A percentile compares a stretch with the other conserved stretches of the same genome.
These are phyloP conservation scores for Fusarium dimerum DNA, from an alignment of 2,329 filamentous ascomycete genomes.

Conservation along the genomic window DNA sequence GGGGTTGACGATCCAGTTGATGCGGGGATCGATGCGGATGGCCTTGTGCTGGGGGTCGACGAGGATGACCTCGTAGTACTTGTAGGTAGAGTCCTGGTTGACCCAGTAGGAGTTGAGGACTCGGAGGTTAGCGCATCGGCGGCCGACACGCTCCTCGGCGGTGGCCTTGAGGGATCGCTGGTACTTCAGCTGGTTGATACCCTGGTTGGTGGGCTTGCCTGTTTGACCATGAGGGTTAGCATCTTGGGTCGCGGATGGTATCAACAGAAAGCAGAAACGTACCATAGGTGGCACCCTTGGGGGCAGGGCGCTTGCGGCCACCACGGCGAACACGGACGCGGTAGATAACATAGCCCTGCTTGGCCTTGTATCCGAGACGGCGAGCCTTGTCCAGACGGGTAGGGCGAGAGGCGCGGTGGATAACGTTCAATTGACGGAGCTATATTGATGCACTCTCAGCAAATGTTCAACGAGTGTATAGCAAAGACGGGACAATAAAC, in stretches of 20 bases:
- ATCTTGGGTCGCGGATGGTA: not conserved
- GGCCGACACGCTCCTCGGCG: constrained; percentile 99
- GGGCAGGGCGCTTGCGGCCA: constrained; percentile 94
- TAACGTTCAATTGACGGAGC: constrained; percentile 99
- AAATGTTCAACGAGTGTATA: constrained; percentile 99
- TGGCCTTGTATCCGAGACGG: constrained; percentile 99
- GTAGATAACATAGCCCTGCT: constrained; percentile 99
- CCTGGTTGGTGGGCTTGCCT: constrained; percentile 99
- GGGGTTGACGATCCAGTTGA: constrained; percentile 99
- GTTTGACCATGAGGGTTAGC: constrained; percentile 30
- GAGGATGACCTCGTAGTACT: constrained; percentile 99
- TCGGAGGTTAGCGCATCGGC: constrained; percentile 97
- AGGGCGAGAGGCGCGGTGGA: constrained; percentile 97
- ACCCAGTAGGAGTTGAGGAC: constrained; percentile 99
- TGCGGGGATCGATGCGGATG: constrained; percentile 97
- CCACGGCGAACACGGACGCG: constrained; percentile 96
- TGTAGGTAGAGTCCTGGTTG: constrained; percentile 99
- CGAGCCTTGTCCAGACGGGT: constrained; percentile 99
- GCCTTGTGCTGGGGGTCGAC: constrained; percentile 99
- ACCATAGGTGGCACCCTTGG: constrained; percentile 99
- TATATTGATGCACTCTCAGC: constrained; percentile 99
- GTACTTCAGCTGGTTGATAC: constrained; percentile 99
- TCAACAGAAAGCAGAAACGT: constrained; percentile 40
- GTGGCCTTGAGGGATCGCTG: constrained; percentile 97
- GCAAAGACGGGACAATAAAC: constrained; percentile 48